Evolutionary conservation across 108 stramenopile genomes (phyloP).

Genomic region (Bacterosira constricta): DNA sequence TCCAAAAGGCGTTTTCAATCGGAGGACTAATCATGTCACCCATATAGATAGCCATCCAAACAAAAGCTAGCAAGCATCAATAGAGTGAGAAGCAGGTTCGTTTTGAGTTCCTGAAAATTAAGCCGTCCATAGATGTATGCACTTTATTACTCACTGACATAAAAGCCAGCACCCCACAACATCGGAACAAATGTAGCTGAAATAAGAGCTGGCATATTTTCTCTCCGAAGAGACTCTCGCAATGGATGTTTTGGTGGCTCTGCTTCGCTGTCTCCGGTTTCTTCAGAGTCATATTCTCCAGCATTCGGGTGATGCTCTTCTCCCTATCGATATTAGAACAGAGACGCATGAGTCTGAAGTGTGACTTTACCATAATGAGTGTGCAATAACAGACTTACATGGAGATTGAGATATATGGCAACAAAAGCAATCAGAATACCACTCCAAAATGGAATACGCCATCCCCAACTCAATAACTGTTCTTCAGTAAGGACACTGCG

Average conservation of each 20-base stretch:
- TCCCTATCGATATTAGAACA: no score
- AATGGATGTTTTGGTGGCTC: conserved; percentile 43
- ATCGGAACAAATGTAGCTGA: conserved; percentile 56
- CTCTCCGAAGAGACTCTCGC: conserved; percentile 46
- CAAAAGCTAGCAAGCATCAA: conserved; percentile 22
- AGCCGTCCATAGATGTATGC: no score
- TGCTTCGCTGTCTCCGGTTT: background rate
- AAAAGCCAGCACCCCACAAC: conserved; percentile 71
- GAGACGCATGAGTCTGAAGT: no score
- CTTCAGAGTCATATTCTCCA: conserved; percentile 38
- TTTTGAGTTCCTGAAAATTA: background rate
- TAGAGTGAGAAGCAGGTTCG: background rate
- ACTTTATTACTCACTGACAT: no score
- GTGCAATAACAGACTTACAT: no score
- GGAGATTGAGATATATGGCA: conserved; percentile 50
- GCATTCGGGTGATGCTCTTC: conserved; percentile 55
- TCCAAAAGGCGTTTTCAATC: conserved; percentile 56
- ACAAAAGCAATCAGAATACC: conserved; percentile 63
- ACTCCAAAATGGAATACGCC: conserved; percentile 71
- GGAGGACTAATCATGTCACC: conserved; percentile 58
- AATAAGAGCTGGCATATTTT: conserved; percentile 52
- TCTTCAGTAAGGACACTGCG: conserved; percentile 55
- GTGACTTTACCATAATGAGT: no score
- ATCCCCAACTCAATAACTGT: conserved; percentile 59
- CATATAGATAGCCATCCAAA: conserved; percentile 75